Base-by-base conservation (phyloP, 345 rosid species). In the Clausena lansium region DNA sequence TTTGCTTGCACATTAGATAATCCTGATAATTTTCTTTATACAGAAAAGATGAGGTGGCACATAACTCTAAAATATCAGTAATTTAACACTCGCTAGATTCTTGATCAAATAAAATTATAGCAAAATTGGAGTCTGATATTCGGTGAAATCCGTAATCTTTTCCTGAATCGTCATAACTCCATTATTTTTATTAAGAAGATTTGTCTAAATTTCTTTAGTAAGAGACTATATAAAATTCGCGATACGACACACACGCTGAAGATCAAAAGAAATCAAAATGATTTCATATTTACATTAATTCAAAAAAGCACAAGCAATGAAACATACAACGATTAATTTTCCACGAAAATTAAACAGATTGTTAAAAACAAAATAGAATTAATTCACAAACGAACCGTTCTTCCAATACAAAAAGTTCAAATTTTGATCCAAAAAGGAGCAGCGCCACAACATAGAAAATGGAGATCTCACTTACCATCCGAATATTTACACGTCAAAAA, bases 391-490 rank as follows among this genome's bases (percentile, higher is more conserved):
- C 35, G 13, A 63, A 79, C 79, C 8, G 72, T 82, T 45, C 74
- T 82, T 30, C 32, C 2, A 30, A 30, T 30, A 30, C 81, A 84
- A 58, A 76, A 50, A 59, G 68, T 38, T 50, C 39, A 39, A 72
- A 24, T 22, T 59, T 65, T 19, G 27, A 61, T 25, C 22, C 28
- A 14, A 52, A 47, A 50, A 59, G 20, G 7, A 41, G 64, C 15
- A 47, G 75, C 78, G 57, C 85, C 79, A 80, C 78, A 85, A 83
- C 78, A 83, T 28, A 62, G 88, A 81, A 83, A 74, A 70, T 30
- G 30, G 8, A 65, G 22, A 78, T 76, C 79, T 73, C 82, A 70
- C 85, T 25, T 67, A 59, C 76, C 58, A 41, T 73, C 81, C 55
- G 24, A 19, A 55, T 79, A 85, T 79, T 61, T 81, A 83, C 86